Evolutionary conservation across 2,329 filamentous ascomycete genomes (phyloP), one percentile per base, ranked within the genome.

Genomic region (Dactylonectria macrodidyma): DNA sequence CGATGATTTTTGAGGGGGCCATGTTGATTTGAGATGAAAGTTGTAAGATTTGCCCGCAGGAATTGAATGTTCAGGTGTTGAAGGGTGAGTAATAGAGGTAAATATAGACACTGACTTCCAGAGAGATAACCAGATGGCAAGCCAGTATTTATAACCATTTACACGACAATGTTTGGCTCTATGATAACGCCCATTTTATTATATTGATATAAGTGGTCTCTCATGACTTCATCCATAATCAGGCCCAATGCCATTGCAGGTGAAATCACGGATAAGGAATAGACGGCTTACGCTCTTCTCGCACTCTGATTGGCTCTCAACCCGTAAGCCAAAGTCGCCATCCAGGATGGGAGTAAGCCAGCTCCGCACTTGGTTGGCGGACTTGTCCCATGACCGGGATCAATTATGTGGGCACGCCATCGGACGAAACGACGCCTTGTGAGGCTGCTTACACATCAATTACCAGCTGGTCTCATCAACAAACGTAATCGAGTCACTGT

Each of bases 1-100:
- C 79, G 47, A 86, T 77, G 60, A 81, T 75, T 58, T 78, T 78
- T 48, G 61, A 46, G 1, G 67, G 10, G 9, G 65, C 34, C 71
- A 75, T 75, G 11, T 5, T 64, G 6, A 11, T 73, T 19, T 5
- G 59, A 3, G 8, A 3, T 1, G 7, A n/a, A 51, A 3, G 0
- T 3, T 51, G 30, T 26, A 33, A 19, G 9, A 22, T 12, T 6
- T 6, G 9, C 8, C 12, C 10, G 12, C 6, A 22, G 30, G 50
- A 22, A 16, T 11, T 36, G 7, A 11, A 2, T 5, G 6, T 36
- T 22, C 7, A 36, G 48, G 19, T 22, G 30, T 54, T 19, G n/a
- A 54, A n/a, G n/a, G 9, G 2, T 52, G 30, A 5, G 11, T 54
- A 30, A 54, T 54, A 10, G 16, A 30, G 2, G 22, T 8, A 30